These are phyloP conservation scores for Beta corolliflora DNA, from an alignment of 179 eudicot genomes.

Conservation along the genomic window DNA sequence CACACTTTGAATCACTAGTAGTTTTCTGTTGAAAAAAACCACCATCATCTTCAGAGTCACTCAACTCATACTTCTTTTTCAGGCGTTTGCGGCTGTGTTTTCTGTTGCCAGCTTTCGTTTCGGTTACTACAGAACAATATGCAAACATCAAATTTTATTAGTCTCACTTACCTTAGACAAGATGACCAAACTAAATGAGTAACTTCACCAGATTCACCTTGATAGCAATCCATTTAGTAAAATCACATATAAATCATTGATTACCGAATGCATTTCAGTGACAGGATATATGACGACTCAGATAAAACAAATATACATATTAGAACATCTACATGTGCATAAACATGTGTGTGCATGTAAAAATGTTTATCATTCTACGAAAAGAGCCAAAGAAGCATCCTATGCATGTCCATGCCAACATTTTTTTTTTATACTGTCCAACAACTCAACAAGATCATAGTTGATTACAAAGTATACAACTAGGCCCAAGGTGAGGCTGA, in stretches of 20 bases:
- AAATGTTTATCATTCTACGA: not conserved
- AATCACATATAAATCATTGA: not conserved
- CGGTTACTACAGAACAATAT: conserved; percentile 33
- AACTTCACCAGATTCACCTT: too few relatives aligned
- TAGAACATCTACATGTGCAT: not conserved
- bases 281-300: not conserved
- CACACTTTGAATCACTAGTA: not conserved
- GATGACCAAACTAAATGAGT: not conserved
- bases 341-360: not conserved
- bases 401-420: not conserved
- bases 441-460: not conserved
- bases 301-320: not conserved
- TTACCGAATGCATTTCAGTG: too few relatives aligned
- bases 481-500: too few relatives aligned
- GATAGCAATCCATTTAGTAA: not conserved
- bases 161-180: not conserved
- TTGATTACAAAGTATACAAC: not conserved
- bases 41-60: conserved; percentile 61
- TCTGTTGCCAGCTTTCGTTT: conserved; percentile 30
- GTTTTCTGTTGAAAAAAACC: conserved; percentile 31
- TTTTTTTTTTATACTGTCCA: not conserved
- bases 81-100: conserved; percentile 42
- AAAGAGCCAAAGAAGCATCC: not conserved
- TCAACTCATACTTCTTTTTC: conserved; percentile 48
- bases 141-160: not conserved